Conservation (phyloP, 768 basidiomycete species). For the Kwoniella pini region DNA sequence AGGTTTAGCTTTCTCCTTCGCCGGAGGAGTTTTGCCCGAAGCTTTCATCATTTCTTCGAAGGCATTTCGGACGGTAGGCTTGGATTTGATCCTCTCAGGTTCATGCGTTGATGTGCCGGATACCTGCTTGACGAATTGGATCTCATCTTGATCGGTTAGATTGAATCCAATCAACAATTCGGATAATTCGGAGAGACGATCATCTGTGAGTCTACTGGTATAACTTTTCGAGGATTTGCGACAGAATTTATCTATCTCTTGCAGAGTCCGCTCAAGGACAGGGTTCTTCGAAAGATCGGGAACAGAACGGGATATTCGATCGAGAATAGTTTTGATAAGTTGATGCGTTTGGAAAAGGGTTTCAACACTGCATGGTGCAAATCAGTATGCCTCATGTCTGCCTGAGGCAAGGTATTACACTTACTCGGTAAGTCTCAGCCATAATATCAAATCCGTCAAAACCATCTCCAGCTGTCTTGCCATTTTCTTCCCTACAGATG, state of each 20-base stretch:
- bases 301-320: conserved; percentile 68
- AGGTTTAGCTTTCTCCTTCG: conserved; percentile 12
- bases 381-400: not conserved
- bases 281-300: conserved; percentile 51
- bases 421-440: conserved; percentile 89
- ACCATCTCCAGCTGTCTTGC: conserved; percentile 74
- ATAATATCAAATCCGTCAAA: conserved; percentile 73
- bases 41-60: conserved; percentile 52
- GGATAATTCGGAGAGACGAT: conserved; percentile 67
- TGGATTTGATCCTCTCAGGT: conserved; percentile 6
- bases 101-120: not conserved
- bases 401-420: conserved; percentile 14
- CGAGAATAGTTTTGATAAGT: conserved; percentile 74
- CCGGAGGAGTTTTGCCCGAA: conserved; percentile 16
- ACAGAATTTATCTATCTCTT: conserved; percentile 62
- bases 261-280: conserved; percentile 59
- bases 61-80: conserved; percentile 37
- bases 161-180: conserved; percentile 66
- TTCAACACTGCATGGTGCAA: conserved; percentile 58
- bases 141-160: conserved; percentile 59
- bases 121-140: conserved; percentile 59
- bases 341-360: conserved; percentile 84
- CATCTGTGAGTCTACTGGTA: conserved; percentile 47
- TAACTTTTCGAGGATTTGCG: conserved; percentile 41
- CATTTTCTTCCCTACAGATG: conserved; percentile 70